A percentile compares a stretch with the other conserved stretches of the same genome.
Evolutionary conservation across 2,329 filamentous ascomycete species (phyloP).

Genomic region (Penicillium sp.): DNA sequence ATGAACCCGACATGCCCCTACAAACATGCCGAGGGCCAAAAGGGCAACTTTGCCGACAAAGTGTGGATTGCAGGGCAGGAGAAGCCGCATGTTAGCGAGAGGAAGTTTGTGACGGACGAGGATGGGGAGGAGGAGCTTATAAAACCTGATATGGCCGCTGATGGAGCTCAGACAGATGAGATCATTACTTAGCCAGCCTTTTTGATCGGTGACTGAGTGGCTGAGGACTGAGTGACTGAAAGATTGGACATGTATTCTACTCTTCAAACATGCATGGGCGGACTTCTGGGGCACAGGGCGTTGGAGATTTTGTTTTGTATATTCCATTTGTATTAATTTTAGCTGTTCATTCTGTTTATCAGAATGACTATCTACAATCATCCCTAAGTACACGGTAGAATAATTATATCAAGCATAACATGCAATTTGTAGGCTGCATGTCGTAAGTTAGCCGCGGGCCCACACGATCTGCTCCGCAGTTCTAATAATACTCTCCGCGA

Average conservation of each 20-base stretch:
- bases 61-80: slow-evolving; percentile 71
- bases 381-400: no score
- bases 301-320: slow-evolving; percentile 3
- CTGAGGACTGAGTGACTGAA: not conserved
- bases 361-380: no score
- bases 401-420: no score
- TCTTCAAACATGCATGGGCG: slow-evolving; percentile 8
- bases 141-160: slow-evolving; percentile 49
- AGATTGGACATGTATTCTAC: slow-evolving; percentile 13
- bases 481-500: no score
- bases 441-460: no score
- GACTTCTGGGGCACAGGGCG: slow-evolving; percentile 2
- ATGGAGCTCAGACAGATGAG: slow-evolving; percentile 28
- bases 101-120: slow-evolving; percentile 74
- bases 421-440: no score
- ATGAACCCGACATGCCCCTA: slow-evolving; percentile 83
- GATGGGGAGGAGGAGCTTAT: slow-evolving; percentile 66
- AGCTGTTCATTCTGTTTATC: no score
- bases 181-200: slow-evolving; percentile 26
- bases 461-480: no score
- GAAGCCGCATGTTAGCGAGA: slow-evolving; percentile 74
- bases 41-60: slow-evolving; percentile 79
- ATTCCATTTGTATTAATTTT: not conserved
- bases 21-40: slow-evolving; percentile 87
- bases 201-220: not conserved